A percentile compares a stretch with the other conserved stretches of the same genome.
Conservation (phyloP, 192 early-diverging fungal species). For the Podila verticillata region DNA sequence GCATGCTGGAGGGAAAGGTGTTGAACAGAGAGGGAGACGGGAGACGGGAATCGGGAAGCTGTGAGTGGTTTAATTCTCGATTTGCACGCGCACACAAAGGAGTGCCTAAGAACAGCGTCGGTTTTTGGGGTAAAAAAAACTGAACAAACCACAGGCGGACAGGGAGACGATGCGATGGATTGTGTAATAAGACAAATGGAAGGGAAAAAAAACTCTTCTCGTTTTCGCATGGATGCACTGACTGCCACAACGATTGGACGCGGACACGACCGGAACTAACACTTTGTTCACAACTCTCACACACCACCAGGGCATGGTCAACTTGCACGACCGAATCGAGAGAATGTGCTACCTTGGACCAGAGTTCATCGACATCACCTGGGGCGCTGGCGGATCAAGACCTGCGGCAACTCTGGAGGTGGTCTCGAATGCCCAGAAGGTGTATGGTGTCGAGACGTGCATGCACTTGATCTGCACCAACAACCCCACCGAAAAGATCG, state of each 20-base stretch:
- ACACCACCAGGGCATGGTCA: conserved; percentile 72
- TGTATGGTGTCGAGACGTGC: conserved; percentile 89
- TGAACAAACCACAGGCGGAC: too few species aligned
- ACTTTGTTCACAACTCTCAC: neutral
- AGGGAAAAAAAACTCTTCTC: neutral
- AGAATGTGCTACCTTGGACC: conserved; percentile 92
- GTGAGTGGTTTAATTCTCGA: neutral
- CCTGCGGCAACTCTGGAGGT: conserved; percentile 93
- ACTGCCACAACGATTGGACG: neutral
- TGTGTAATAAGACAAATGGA: too few species aligned
- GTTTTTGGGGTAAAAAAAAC: neutral
- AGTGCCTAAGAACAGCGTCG: too few species aligned
- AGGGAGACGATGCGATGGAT: too few species aligned
- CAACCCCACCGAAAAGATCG: conserved; percentile 90
- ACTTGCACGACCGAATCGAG: conserved; percentile 96
- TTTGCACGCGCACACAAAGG: neutral
- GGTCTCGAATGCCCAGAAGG: conserved; percentile 83
- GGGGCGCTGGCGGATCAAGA: conserved; percentile 94
- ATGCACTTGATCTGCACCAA: conserved; percentile 99
- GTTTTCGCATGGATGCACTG: too few species aligned
- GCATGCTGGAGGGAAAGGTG: neutral
- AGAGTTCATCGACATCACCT: conserved; percentile 96
- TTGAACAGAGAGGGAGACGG: neutral
- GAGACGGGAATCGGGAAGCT: too few species aligned
- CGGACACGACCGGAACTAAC: neutral